Evolutionary conservation across 352 stramenopile species (phyloP).

Genomic region (Globisporangium mamillatum): DNA sequence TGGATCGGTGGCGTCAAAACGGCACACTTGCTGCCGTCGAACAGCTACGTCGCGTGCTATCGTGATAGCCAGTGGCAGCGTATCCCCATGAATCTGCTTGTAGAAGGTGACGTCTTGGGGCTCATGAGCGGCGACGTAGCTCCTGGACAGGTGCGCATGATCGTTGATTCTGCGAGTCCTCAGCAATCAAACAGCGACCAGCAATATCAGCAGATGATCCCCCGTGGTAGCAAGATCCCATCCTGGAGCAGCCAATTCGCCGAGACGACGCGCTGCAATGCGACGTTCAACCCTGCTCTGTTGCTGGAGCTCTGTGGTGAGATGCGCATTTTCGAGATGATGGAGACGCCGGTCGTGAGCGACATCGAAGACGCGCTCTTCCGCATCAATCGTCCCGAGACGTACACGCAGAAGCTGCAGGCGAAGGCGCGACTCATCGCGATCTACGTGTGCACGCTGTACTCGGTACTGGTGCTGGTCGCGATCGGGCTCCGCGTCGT

Average conservation of each 20-base stretch:
- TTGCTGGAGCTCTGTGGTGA: slow-evolving; percentile 80
- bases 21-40: slow-evolving; percentile 71
- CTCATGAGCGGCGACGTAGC: slow-evolving; percentile 84
- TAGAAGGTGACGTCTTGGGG: slow-evolving; percentile 73
- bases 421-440: slow-evolving; percentile 46
- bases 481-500: slow-evolving; percentile 66
- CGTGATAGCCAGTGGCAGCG: slow-evolving; percentile 78
- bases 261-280: slow-evolving; percentile 61
- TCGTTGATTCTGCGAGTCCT: slow-evolving; percentile 21
- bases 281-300: slow-evolving; percentile 72
- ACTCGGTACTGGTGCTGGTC: slow-evolving; percentile 61
- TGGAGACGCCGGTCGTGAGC: slow-evolving; percentile 75
- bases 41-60: slow-evolving; percentile 78
- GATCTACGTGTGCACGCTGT: slow-evolving; percentile 64
- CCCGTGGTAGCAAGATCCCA: slow-evolving; percentile 61
- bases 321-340: slow-evolving; percentile 86
- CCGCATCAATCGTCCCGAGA: slow-evolving; percentile 61
- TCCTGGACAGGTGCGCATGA: slow-evolving; percentile 51
- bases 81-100: slow-evolving; percentile 80
- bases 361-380: slow-evolving; percentile 83
- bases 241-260: slow-evolving; percentile 35
- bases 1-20: slow-evolving; percentile 32
- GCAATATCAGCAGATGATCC: slow-evolving; percentile 23
- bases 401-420: slow-evolving; percentile 79
- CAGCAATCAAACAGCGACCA: neutral